Conservation (phyloP, 805 yeast genomes). For the Metschnikowia matae region DNA sequence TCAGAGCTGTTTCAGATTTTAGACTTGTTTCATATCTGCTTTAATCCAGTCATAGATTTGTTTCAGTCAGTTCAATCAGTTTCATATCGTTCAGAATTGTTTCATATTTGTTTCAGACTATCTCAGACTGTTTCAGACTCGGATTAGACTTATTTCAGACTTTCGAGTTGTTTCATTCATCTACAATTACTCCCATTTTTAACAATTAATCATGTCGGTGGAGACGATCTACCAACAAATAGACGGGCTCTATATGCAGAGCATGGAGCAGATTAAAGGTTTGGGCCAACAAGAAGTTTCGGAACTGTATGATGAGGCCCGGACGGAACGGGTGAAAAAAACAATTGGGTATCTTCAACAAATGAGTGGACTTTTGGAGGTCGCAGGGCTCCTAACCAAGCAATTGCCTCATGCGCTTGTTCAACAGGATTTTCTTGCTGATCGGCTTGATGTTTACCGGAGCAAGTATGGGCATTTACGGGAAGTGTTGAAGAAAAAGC, state of each 20-base stretch:
- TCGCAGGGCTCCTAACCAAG: constrained; percentile 12
- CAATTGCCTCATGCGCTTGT: constrained; percentile 3
- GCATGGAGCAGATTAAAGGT: constrained; percentile 2
- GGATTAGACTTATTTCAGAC: too few species aligned
- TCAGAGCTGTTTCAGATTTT: too few species aligned
- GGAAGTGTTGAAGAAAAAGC: constrained; percentile 25
- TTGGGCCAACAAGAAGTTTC: background rate
- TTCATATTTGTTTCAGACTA: too few species aligned
- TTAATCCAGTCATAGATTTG: too few species aligned
- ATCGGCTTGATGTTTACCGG: constrained; percentile 18
- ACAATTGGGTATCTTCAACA: constrained; percentile 18
- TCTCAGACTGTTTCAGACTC: too few species aligned
- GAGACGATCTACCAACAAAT: background rate
- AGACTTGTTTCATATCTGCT: too few species aligned
- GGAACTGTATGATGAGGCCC: constrained; percentile 4
- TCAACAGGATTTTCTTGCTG: constrained; percentile 3
- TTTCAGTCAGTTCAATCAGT: too few species aligned
- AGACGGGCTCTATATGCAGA: constrained; percentile 1
- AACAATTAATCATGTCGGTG: background rate
- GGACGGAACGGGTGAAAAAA: constrained; percentile 17
- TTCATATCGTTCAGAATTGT: too few species aligned
- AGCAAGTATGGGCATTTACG: constrained; percentile 21
- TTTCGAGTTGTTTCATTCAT: too few species aligned
- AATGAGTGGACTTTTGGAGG: constrained; percentile 18
- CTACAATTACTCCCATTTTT: too few species aligned